Evolutionary conservation across 305 asterid genomes (phyloP).

Genomic region (Coffea humblotiana): DNA sequence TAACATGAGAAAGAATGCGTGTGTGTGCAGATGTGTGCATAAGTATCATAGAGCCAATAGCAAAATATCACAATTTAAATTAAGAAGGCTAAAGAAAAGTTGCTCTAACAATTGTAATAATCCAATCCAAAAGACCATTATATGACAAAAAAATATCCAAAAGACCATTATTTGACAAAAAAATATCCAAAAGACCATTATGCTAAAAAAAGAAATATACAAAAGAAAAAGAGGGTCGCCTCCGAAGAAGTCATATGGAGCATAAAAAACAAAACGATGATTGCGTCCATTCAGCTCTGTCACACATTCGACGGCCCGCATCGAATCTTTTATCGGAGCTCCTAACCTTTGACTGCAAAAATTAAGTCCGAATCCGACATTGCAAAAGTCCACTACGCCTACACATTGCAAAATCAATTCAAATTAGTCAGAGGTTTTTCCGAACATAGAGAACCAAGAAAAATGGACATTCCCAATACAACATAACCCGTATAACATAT

Average conservation of each 20-base stretch:
- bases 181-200: too few relatives aligned
- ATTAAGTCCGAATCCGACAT: not conserved
- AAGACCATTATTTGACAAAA: too few relatives aligned
- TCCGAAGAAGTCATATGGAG: not conserved
- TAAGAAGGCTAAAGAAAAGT: too few relatives aligned
- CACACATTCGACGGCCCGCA: not conserved
- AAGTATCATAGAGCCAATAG: too few relatives aligned
- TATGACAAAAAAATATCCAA: too few relatives aligned
- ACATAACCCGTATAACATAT: not conserved
- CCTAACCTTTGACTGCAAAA: not conserved
- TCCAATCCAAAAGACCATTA: too few relatives aligned
- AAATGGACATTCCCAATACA: not conserved
- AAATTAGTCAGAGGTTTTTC: not conserved
- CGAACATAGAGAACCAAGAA: not conserved
- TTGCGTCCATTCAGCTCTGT: not conserved
- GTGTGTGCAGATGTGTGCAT: too few relatives aligned
- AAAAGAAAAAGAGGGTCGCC: not conserved
- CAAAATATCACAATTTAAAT: too few relatives aligned
- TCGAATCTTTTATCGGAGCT: not conserved
- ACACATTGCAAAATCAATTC: not conserved
- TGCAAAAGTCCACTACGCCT: not conserved
- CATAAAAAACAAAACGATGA: not conserved
- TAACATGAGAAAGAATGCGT: too few relatives aligned
- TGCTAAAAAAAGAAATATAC: too few relatives aligned
- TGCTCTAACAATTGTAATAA: too few relatives aligned